Conservation (phyloP, 225 moss, liverwort and hornwort species). For the Asterella californica region DNA sequence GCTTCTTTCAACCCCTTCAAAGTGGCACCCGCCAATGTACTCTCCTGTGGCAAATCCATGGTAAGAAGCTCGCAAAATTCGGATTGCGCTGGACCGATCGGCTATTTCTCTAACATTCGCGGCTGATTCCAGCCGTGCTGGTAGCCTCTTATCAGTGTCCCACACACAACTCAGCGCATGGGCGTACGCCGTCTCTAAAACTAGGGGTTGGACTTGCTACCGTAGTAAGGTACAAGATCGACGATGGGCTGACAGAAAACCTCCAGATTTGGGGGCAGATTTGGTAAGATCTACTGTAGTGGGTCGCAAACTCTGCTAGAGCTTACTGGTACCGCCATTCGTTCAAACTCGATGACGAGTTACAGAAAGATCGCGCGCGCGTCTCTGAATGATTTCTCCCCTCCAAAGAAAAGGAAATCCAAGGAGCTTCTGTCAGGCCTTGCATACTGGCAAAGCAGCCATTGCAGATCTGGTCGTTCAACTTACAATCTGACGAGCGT, state of each 20-base stretch:
- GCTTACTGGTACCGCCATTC: background rate
- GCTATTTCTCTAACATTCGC: background rate
- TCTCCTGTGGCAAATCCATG: constrained; percentile 26
- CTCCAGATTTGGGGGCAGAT: constrained; percentile 10
- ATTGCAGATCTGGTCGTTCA: no score
- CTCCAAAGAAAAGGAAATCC: background rate
- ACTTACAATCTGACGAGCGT: no score
- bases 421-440: background rate
- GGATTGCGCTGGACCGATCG: background rate
- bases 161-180: background rate
- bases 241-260: background rate
- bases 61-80: background rate
- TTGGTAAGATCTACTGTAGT: background rate
- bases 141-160: background rate
- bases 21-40: constrained; percentile 9
- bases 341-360: background rate
- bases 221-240: background rate
- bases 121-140: background rate
- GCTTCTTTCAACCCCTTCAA: constrained; percentile 41
- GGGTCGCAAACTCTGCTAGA: background rate
- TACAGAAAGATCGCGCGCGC: background rate
- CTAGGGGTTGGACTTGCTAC: background rate
- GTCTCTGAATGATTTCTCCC: background rate
- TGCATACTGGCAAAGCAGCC: background rate
- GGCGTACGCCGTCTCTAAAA: constrained; percentile 5